These are phyloP conservation scores for Boletus mariae DNA, from an alignment of 1,284 basidiomycete genomes.

Conservation along the genomic window DNA sequence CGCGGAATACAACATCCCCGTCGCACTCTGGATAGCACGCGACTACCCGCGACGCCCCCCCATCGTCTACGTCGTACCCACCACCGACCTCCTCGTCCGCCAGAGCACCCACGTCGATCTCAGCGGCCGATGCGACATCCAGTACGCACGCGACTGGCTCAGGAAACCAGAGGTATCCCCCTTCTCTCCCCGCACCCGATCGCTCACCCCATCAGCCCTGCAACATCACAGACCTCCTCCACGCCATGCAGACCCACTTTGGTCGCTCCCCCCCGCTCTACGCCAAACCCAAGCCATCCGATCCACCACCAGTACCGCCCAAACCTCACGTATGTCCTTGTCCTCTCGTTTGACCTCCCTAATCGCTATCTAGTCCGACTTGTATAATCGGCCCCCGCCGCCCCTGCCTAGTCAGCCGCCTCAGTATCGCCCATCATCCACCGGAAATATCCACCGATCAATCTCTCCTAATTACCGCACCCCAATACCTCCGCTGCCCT, in stretches of 20 bases:
- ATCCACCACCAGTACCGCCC: conserved; percentile 38
- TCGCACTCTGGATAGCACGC: conserved; percentile 83
- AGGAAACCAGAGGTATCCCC: conserved; percentile 76
- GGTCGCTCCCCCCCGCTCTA: conserved; percentile 87
- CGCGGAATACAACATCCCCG: conserved; percentile 88
- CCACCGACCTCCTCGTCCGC: conserved; percentile 85
- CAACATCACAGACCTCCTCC: conserved; percentile 61
- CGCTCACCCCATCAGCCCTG: conserved; percentile 50
- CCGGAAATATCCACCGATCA: conserved; percentile 27
- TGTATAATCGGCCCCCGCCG: conserved; percentile 38
- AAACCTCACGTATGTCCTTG: conserved; percentile 17
- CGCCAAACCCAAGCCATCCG: conserved; percentile 62
- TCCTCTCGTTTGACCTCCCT: conserved; percentile 4
- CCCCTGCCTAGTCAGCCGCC: conserved; percentile 36
- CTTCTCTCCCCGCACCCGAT: conserved; percentile 24
- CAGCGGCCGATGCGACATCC: conserved; percentile 70
- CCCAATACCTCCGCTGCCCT: conserved; percentile 24
- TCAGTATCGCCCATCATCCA: conserved; percentile 29
- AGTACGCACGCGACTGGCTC: conserved; percentile 77
- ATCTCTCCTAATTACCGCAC: conserved; percentile 31
- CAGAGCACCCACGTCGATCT: conserved; percentile 76
- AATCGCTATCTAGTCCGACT: conserved; percentile 26
- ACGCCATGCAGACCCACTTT: conserved; percentile 78
- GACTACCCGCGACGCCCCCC: conserved; percentile 83
- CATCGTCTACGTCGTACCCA: conserved; percentile 94